These are phyloP conservation scores for Fusarium equiseti DNA, from an alignment of 2,329 filamentous ascomycete genomes.

Conservation along the genomic window DNA sequence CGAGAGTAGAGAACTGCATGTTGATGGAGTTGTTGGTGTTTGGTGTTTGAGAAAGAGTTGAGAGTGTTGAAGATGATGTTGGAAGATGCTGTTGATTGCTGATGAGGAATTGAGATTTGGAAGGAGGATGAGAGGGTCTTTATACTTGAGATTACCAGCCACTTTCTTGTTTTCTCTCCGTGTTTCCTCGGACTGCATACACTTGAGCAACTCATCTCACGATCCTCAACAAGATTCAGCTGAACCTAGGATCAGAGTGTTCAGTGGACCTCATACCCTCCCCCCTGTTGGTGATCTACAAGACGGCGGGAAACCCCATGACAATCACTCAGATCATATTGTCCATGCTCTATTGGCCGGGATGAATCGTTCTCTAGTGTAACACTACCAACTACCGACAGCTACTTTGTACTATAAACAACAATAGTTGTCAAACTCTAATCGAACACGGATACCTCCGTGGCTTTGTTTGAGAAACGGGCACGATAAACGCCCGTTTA, in stretches of 20 bases:
- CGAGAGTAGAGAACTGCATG: constrained; percentile 36
- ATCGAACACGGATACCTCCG: neutral
- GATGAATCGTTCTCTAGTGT: neutral
- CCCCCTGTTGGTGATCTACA: neutral
- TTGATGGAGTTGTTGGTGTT: constrained; percentile 6
- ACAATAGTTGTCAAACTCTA: neutral
- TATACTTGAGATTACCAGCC: constrained; percentile 15
- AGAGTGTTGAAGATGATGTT: constrained; percentile 14
- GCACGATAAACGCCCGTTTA: neutral
- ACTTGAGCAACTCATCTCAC: neutral
- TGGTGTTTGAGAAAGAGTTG: neutral
- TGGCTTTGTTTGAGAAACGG: neutral
- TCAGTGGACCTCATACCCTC: neutral
- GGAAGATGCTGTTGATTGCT: constrained; percentile 15
- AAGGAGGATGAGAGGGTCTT: constrained; percentile 6
- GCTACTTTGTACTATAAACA: neutral
- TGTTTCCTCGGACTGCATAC: too few relatives aligned
- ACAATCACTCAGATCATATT: constrained; percentile 8
- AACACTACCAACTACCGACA: neutral
- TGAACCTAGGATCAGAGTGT: neutral
- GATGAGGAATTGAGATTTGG: constrained; percentile 14
- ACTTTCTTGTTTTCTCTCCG: neutral
- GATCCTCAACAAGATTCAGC: neutral
- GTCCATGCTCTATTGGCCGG: neutral
- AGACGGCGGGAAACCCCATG: neutral